Conservation (phyloP, 108 stramenopile species). For the Cyclotella choctawhatcheeana region DNA sequence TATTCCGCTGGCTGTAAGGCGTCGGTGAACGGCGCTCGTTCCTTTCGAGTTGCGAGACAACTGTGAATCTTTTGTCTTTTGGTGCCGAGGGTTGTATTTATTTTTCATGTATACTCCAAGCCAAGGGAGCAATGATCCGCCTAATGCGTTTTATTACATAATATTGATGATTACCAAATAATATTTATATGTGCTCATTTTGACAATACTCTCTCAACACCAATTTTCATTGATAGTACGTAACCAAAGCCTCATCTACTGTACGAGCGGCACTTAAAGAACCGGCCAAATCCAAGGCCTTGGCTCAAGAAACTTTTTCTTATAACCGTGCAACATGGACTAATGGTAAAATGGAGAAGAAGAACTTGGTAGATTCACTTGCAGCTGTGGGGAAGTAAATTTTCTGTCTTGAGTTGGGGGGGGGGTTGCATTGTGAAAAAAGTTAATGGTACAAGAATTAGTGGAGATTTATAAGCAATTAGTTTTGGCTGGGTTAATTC, state of each 20-base stretch:
- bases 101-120: no score
- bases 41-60: no score
- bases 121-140: no score
- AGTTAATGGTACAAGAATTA: neutral
- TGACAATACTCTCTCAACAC: neutral
- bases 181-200: no score
- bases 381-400: slow-evolving; percentile 34
- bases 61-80: no score
- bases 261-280: slow-evolving; percentile 87
- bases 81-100: no score
- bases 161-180: neutral
- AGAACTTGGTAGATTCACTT: slow-evolving; percentile 41
- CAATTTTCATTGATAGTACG: slow-evolving; percentile 65
- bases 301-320: slow-evolving; percentile 71
- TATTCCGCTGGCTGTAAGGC: no score
- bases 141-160: neutral
- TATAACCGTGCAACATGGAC: slow-evolving; percentile 77
- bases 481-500: no score
- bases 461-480: no score
- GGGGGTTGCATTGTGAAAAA: neutral
- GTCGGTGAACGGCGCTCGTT: no score
- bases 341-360: slow-evolving; percentile 58
- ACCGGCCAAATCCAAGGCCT: slow-evolving; percentile 84
- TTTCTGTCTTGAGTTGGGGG: neutral
- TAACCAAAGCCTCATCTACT: slow-evolving; percentile 78